These are phyloP conservation scores for Friedmanniomyces simplex DNA, from an alignment of 495 filamentous ascomycete genomes.

Conservation along the genomic window DNA sequence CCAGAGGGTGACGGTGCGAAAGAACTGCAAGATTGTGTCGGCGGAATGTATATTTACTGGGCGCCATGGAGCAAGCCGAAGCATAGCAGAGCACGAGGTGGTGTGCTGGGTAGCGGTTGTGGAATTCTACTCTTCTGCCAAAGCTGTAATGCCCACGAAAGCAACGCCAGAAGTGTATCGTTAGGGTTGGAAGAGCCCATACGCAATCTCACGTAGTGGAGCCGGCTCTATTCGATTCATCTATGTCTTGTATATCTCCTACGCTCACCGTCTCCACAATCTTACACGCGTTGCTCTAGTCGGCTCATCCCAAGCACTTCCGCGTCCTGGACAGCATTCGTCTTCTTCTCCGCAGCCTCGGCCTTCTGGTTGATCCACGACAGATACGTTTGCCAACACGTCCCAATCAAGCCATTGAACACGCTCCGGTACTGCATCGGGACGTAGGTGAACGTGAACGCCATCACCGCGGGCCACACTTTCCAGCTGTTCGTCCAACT, in stretches of 20 bases:
- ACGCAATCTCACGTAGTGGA: too few relatives aligned
- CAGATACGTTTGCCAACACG: conserved; percentile 88
- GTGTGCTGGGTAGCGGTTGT: not conserved
- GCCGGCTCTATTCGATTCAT: too few relatives aligned
- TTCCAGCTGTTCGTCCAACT: conserved; percentile 72
- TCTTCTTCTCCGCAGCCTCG: conserved; percentile 31
- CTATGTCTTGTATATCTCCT: too few relatives aligned
- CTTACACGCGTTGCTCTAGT: too few relatives aligned
- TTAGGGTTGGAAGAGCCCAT: too few relatives aligned
- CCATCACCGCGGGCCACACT: conserved; percentile 81
- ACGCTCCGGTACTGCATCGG: conserved; percentile 66
- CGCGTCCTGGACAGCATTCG: not conserved
- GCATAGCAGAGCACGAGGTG: not conserved
- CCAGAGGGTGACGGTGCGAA: not conserved
- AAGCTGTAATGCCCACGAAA: too few relatives aligned
- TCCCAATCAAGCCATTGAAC: conserved; percentile 64
- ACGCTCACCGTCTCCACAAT: too few relatives aligned
- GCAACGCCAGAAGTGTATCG: too few relatives aligned
- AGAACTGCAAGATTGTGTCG: too few relatives aligned
- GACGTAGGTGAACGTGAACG: conserved; percentile 77
- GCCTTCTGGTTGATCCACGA: conserved; percentile 59
- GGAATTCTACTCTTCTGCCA: not conserved
- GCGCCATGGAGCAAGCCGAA: not conserved
- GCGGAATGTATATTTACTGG: not conserved
- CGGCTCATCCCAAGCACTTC: not conserved